These are phyloP conservation scores for Penicillium sp. DNA, from an alignment of 2,329 filamentous ascomycete genomes.

Conservation along the genomic window DNA sequence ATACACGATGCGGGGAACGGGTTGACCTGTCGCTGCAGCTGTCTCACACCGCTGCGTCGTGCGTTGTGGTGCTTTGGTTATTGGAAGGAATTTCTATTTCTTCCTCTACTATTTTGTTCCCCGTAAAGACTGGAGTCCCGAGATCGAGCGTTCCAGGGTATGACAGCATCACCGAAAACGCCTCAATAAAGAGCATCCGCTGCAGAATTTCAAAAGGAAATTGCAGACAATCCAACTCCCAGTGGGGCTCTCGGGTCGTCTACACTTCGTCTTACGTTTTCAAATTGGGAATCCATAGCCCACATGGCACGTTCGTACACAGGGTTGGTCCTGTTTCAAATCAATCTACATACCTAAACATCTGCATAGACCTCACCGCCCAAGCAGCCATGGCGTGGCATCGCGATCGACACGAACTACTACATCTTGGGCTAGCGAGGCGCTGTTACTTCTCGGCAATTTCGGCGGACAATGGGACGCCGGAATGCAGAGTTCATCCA, in stretches of 20 bases:
- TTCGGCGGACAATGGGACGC: conserved; percentile 2
- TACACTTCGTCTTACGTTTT: neutral
- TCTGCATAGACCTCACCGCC: neutral
- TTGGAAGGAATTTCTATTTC: neutral
- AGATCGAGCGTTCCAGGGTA: neutral
- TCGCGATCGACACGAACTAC: neutral
- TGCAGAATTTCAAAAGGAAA: neutral
- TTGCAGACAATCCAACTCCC: neutral
- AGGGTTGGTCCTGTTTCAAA: conserved; percentile 9
- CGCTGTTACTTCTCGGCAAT: neutral
- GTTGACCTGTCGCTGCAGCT: conserved; percentile 1
- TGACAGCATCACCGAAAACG: neutral
- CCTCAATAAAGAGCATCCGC: neutral
- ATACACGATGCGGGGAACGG: conserved; percentile 4
- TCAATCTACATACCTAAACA: neutral
- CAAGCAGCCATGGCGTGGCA: conserved; percentile 1
- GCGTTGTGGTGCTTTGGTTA: neutral
- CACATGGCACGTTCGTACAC: neutral
- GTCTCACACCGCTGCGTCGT: conserved; percentile 6
- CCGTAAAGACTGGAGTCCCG: neutral
- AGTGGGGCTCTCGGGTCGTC: neutral
- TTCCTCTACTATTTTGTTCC: neutral
- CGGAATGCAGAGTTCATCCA: neutral
- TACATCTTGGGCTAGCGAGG: neutral
- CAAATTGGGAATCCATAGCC: neutral